These are phyloP conservation scores for Globisporangium uncinulatum DNA, from an alignment of 352 stramenopile species.

Conservation along the genomic window DNA sequence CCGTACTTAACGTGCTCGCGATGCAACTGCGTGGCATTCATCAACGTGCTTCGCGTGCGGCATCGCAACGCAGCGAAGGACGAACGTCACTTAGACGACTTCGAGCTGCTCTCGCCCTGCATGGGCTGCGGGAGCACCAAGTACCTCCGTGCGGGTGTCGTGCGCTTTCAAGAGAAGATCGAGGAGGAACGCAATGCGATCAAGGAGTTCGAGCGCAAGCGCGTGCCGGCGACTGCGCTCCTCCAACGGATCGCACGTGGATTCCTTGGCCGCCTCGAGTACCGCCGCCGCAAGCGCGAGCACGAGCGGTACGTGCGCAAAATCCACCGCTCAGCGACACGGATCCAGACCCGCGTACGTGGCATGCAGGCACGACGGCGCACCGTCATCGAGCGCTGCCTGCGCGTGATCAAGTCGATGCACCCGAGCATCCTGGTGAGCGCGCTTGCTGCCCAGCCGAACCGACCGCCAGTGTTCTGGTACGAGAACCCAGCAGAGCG, in stretches of 20 bases:
- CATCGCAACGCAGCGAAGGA: constrained; percentile 4
- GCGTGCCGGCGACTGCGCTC: constrained; percentile 40
- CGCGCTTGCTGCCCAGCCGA: constrained; percentile 24
- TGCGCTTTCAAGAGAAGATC: constrained; percentile 77
- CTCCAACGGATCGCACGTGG: constrained; percentile 59
- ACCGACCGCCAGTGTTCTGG: constrained; percentile 66
- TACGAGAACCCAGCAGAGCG: constrained; percentile 62
- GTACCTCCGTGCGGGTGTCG: constrained; percentile 60
- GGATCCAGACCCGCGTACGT: constrained; percentile 54
- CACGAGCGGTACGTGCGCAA: constrained; percentile 41
- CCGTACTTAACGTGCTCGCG: constrained; percentile 72
- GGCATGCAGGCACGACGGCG: constrained; percentile 54
- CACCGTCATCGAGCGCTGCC: constrained; percentile 59
- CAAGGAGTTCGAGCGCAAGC: constrained; percentile 57
- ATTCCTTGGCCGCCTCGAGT: constrained; percentile 55
- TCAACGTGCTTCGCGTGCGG: constrained; percentile 52
- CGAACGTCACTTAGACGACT: constrained; percentile 21
- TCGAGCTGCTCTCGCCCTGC: constrained; percentile 58
- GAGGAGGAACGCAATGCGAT: constrained; percentile 52
- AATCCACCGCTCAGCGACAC: constrained; percentile 42
- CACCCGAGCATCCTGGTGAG: constrained; percentile 42
- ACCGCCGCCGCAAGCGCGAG: constrained; percentile 34
- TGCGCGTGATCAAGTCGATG: constrained; percentile 51
- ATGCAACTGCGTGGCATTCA: constrained; percentile 76
- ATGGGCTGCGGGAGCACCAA: constrained; percentile 59